These are phyloP conservation scores for Clarireedia homoeocarpa DNA, from an alignment of 2,329 filamentous ascomycete genomes.

Conservation along the genomic window DNA sequence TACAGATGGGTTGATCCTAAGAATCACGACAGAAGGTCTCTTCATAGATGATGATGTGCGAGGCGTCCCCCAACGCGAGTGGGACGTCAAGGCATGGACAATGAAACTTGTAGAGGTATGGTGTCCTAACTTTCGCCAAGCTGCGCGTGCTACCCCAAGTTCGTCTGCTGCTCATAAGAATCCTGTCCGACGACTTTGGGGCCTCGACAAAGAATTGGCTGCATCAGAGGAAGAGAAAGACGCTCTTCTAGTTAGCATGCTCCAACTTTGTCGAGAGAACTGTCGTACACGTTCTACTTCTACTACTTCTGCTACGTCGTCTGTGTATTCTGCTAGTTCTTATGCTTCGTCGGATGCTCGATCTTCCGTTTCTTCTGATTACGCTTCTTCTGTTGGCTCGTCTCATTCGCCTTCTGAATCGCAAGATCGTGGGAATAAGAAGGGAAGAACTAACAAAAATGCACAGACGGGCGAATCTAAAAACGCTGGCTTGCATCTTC, in stretches of 20 bases:
- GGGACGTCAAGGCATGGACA: constrained; percentile 98
- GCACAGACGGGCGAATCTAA: constrained; percentile 46
- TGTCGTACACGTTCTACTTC: constrained; percentile 44
- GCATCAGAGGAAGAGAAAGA: constrained; percentile 57
- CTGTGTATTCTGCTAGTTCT: constrained; percentile 32
- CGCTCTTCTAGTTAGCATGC: constrained; percentile 52
- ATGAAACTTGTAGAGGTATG: constrained; percentile 88
- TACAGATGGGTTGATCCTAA: constrained; percentile 85
- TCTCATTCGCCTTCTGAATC: constrained; percentile 15
- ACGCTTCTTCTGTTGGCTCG: constrained; percentile 25
- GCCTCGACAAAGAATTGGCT: constrained; percentile 33
- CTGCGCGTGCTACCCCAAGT: constrained; percentile 28
- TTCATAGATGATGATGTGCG: constrained; percentile 97
- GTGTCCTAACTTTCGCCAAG: constrained; percentile 56
- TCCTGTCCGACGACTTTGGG: constrained; percentile 28
- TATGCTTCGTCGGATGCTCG: constrained; percentile 21
- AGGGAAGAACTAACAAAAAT: constrained; percentile 21
- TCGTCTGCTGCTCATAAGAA: constrained; percentile 19
- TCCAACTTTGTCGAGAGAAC: constrained; percentile 56
- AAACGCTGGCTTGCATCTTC: constrained; percentile 49
- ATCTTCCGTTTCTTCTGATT: constrained; percentile 23
- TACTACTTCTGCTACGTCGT: constrained; percentile 29
- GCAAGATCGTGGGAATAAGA: constrained; percentile 1
- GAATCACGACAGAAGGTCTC: constrained; percentile 86
- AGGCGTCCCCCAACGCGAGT: constrained; percentile 87